Conservation (phyloP, 768 basidiomycete species). For the Phallus indusiatus region DNA sequence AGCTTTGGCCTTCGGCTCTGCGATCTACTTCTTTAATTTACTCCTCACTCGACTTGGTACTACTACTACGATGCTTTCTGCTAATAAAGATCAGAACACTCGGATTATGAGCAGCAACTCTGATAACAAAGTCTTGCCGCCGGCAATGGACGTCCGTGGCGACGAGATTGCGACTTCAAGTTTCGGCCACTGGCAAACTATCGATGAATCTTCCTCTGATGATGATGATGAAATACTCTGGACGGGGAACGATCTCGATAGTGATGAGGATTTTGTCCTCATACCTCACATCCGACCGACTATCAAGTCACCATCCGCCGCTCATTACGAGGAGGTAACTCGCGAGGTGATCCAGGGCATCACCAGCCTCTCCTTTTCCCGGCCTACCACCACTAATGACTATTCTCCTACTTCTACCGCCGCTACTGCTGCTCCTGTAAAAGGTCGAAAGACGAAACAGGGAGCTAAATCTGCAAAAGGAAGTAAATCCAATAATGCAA, state of each 20-base stretch:
- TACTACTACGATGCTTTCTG: background rate
- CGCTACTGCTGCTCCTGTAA: background rate
- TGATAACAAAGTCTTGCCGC: too few species aligned
- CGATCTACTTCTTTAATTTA: background rate
- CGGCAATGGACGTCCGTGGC: background rate
- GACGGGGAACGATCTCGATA: slow-evolving; percentile 6
- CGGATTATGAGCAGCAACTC: too few species aligned
- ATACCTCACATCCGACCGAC: background rate
- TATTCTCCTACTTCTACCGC: too few species aligned
- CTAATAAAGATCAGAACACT: background rate
- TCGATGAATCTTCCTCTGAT: slow-evolving; percentile 7
- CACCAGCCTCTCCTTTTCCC: background rate
- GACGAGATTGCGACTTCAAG: too few species aligned
- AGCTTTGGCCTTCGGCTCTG: background rate
- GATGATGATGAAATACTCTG: slow-evolving; percentile 2
- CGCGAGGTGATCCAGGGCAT: background rate
- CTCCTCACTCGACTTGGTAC: background rate
- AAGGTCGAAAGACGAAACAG: background rate
- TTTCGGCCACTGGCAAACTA: background rate
- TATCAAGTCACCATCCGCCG: background rate
- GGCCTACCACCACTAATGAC: too few species aligned
- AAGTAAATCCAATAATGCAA: too few species aligned
- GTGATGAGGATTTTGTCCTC: slow-evolving; percentile 8
- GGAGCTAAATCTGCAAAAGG: background rate
- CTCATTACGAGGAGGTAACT: background rate